These are phyloP conservation scores for Eucommia ulmoides DNA, from an alignment of 257 asterid genomes.

Conservation along the genomic window DNA sequence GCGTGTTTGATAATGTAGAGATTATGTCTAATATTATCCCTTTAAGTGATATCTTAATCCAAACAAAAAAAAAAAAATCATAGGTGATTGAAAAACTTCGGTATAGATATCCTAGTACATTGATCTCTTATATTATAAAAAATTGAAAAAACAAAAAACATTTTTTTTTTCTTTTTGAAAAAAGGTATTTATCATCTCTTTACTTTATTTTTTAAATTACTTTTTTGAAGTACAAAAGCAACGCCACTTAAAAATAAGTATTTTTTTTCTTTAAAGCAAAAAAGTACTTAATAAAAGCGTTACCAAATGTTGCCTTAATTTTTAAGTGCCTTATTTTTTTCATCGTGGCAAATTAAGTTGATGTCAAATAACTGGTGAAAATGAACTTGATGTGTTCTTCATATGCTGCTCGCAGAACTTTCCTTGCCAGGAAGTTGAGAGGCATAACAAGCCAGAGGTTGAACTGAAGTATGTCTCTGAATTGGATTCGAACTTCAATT, in stretches of 20 bases:
- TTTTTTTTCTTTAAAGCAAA: too few relatives aligned
- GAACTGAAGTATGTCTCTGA: constrained; percentile 68
- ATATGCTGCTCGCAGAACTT: constrained; percentile 49
- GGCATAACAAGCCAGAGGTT: constrained; percentile 99
- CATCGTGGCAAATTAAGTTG: too few relatives aligned
- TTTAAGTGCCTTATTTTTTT: too few relatives aligned
- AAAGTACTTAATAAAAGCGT: too few relatives aligned
- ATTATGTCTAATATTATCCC: too few relatives aligned
- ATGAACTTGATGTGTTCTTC: not conserved
- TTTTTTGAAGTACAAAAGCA: not conserved
- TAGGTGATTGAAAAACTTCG: too few relatives aligned
- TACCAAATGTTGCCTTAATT: too few relatives aligned
- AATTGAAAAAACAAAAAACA: not conserved
- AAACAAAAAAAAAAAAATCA: too few relatives aligned
- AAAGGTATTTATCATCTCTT: not conserved
- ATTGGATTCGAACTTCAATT: constrained; percentile 4
- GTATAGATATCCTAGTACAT: not conserved
- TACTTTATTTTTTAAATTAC: not conserved
- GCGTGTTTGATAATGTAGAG: not conserved
- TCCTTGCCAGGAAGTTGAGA: constrained; percentile 98
- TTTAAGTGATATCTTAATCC: too few relatives aligned
- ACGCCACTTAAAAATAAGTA: too few relatives aligned
- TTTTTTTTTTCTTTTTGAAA: not conserved
- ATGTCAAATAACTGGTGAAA: too few relatives aligned
- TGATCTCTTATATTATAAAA: not conserved